A percentile compares a stretch with the other conserved stretches of the same genome.
Evolutionary conservation across 331 rosid genomes (phyloP).

Genomic region (Malus hybrid): DNA sequence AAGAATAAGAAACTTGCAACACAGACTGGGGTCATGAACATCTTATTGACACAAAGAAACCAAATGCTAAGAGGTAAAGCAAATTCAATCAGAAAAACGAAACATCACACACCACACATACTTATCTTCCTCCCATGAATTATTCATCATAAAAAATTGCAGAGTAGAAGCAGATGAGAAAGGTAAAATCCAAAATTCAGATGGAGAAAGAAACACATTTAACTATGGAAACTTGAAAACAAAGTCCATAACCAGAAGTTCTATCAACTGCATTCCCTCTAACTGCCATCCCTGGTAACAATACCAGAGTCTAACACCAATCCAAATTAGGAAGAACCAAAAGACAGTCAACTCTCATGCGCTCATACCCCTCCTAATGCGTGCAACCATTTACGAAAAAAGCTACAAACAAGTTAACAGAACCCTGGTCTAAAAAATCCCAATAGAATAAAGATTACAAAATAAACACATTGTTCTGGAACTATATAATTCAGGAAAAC

Average conservation of each 20-base stretch:
- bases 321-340: not conserved
- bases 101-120: not conserved
- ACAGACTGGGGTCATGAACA: not conserved
- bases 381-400: not conserved
- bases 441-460: not conserved
- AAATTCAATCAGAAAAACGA: not conserved
- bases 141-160: not conserved
- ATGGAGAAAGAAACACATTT: not conserved
- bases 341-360: not conserved
- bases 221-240: not conserved
- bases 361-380: not conserved
- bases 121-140: not conserved
- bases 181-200: not conserved
- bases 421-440: not conserved
- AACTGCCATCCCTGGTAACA: not conserved
- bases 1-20: not conserved
- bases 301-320: not conserved
- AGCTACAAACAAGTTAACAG: not conserved
- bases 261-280: not conserved
- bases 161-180: not conserved
- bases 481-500: not conserved
- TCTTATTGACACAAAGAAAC: not conserved
- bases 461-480: not conserved
- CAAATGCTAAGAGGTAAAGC: not conserved
- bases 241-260: not conserved